Base-by-base conservation (phyloP, 2,329 filamentous ascomycete species). In the Fusarium piperis region DNA sequence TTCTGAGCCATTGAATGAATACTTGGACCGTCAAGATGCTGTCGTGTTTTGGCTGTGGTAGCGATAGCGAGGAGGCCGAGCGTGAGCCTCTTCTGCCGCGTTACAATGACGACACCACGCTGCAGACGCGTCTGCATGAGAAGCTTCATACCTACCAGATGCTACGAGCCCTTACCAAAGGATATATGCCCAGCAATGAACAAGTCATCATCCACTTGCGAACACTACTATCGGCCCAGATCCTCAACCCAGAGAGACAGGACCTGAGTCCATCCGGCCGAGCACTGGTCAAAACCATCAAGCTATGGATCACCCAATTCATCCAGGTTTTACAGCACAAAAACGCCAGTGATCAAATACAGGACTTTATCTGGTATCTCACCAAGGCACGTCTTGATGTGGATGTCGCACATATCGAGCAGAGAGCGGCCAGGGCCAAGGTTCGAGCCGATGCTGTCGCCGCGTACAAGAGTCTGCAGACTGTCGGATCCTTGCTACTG, bases 71-170 rank as follows among this genome's bases (percentile, higher is more conserved):
- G 74, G 86, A 84, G 60, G 87, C 86, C 64, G 93, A 95, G 78
- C 91, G 90, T 59, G 86, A 94, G 77, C 94, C 94, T 69, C 87
- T 97, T 63, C 90, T 97, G 55, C 93, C 94, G 64, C 91, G 91
- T 76, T 96, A 96, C 85, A 86, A 90, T 76, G 92, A 97, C 80
- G 93, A 96, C 76, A 97, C 95, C 1, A 83, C 86, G 33, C 84
- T 95, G 60, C 93, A 97, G 86, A 87, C 90, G 53, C 86, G 90
- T 76, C 87, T 97, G 65, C 93, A 95, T 78, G 91, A 95, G 81
- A 98, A 97, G 85, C 88, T 98, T 67, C 95, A 97, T 82, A 92
- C 92, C 28, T 98, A 97, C 79, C 94, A 97, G 85, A 97, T 97
- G 92, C 79, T 94, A 30, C 89, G 93, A 59, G 95, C 95, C 61